Evolutionary conservation across 768 basidiomycete genomes (phyloP), one percentile per base, ranked within the genome.

Genomic region (Pleurotus platypus): DNA sequence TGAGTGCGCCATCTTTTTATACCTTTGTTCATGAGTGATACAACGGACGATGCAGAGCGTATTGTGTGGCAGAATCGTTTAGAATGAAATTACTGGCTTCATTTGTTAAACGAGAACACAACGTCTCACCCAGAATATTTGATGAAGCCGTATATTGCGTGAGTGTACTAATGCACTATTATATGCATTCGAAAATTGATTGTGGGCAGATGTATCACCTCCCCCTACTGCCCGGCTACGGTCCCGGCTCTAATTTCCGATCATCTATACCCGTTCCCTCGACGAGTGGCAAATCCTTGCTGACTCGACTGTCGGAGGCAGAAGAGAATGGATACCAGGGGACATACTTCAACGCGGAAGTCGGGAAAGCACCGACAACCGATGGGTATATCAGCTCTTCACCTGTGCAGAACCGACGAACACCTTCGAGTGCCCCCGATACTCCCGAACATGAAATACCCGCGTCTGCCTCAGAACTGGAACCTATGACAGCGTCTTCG

Each of bases 131-230:
- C 1, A 78, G 95, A 58, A 81, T 92, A 0, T 98, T 92, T 62
- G 95, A 97, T 68, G 95, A 98, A 72, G 94, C 94, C 0, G 71
- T 96, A 59, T 97, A 97, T 75, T 90, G 86, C 57, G 94, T 95
- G 60, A 74, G 91, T 80, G 12, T 9, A 5, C 13, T 47, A 61
- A 13, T 24, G 16, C 13, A 47, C 54, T 7, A 20, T 15, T 55
- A 8, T 58, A 54, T 57, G 46, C 47, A 4, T 35, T 46, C n/a
- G n/a, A 27, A 16, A 30, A 42, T 15, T 56, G 51, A 58, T 60
- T 61, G 18, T 39, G 57, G 49, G 45, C 56, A 94, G 94, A 87
- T 95, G 76, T 96, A 98, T 66, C 90, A 92, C 67, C 78, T 96
- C 0, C 95, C 95, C 1, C 77, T 98, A 3, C 78, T 97, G 13